Evolutionary conservation across 352 stramenopile species (phyloP), one percentile per base, ranked within the genome.

Genomic region (Globisporangium okanoganense): DNA sequence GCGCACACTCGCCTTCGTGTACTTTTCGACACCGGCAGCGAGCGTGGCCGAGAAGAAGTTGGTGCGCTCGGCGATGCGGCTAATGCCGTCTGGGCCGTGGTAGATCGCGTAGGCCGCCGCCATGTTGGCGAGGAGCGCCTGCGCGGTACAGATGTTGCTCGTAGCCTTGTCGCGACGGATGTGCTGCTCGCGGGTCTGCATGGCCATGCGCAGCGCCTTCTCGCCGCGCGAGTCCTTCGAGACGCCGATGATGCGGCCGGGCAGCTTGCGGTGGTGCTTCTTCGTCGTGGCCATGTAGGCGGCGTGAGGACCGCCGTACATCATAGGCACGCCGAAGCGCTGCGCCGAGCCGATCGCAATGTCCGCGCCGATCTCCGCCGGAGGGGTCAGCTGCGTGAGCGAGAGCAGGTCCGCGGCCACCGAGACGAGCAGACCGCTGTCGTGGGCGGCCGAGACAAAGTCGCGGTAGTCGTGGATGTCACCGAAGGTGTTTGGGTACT

Each of bases 131-230:
- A 99, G 77, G 51, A 99, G 71, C 44, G 97, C 97, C 78, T 99
- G 97, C 0, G 97, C 97, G 33, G 97, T 99, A 72, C 97, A 99
- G 78, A 99, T 99, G 77, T 99, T 99, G 56, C 83, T 98, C 3
- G 98, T 99, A 5, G 98, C 98, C 81, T 99, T 99, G 78, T 99
- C 97, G 58, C 98, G 91, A 61, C 96, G 91, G 73, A 99, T 99
- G 78, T 99, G 97, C 73, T 98, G 94, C 73, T 99, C 97, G 58
- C 97, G 92, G 8, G 97, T 99, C 82, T 99, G 97, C 95, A 99
- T 99, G 20, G 97, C 97, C 97, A 99, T 99, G 27, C 97, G 90
- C 45, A 99, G 77, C 40, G 90, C 95, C 0, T 85, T 92, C 62
- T 99, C 97, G 29, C 96, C 96, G n/a, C 92, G 75, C 14, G 91